These are phyloP conservation scores for Penicillium thymicola DNA, from an alignment of 2,329 filamentous ascomycete genomes.

Conservation along the genomic window DNA sequence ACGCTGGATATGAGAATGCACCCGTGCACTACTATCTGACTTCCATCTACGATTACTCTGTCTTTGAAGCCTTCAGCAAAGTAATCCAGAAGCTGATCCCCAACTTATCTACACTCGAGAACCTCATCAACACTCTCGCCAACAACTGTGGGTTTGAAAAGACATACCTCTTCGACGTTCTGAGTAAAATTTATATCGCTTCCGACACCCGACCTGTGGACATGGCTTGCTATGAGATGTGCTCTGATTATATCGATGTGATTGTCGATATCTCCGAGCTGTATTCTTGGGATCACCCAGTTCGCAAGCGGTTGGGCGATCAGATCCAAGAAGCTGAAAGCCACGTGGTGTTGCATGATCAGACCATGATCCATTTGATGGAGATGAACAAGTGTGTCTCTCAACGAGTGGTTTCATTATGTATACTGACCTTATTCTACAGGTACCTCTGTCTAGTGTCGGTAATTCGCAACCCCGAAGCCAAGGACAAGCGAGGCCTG, in stretches of 20 bases:
- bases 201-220: constrained; percentile 91
- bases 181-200: constrained; percentile 98
- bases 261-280: constrained; percentile 96
- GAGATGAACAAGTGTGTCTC: constrained; percentile 62
- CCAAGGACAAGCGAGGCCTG: constrained; percentile 60
- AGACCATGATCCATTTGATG: constrained; percentile 60
- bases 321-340: constrained; percentile 58
- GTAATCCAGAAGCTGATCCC: constrained; percentile 98
- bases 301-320: constrained; percentile 41
- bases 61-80: constrained; percentile 97
- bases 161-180: constrained; percentile 94
- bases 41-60: constrained; percentile 97
- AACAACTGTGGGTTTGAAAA: constrained; percentile 95
- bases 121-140: constrained; percentile 89
- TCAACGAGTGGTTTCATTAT: background rate
- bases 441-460: constrained; percentile 64
- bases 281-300: constrained; percentile 69
- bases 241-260: constrained; percentile 97
- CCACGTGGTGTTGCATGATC: constrained; percentile 60
- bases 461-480: constrained; percentile 63
- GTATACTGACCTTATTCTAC: constrained; percentile 16
- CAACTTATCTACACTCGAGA: constrained; percentile 86
- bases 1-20: constrained; percentile 88
- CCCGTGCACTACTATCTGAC: constrained; percentile 94
- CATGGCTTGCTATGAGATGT: constrained; percentile 96